Base-by-base conservation (phyloP, 352 stramenopile genomes). In the Pythium guiyangense region DNA sequence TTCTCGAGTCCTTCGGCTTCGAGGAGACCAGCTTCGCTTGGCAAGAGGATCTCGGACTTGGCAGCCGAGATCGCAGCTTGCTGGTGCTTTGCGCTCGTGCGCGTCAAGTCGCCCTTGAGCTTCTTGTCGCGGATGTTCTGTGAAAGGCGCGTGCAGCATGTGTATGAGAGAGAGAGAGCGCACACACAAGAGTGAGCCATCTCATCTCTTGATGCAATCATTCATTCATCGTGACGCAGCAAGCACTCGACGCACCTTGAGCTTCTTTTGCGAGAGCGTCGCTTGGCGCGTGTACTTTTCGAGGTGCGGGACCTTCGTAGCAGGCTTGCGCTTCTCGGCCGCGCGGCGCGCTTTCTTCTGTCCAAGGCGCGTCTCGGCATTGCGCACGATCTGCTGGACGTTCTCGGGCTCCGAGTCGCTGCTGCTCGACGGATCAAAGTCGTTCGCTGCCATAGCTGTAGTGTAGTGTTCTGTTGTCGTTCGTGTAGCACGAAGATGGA, bases 1-100 rank as follows among this genome's bases (percentile, higher is more conserved):
- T 90, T 88, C 67, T 99, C 96, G 63, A 99, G 95, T 20, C 96
- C 95, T 69, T 99, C 97, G 0, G 92, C 74, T 63, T 99, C 96
- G 29, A 99, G 57, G 27, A 85, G 67, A 11, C 93, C 93, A 1
- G 62, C 84, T 53, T 96, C 71, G 43, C 86, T 81, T 9, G 94
- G 88, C 52, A 97, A 69, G 29, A 98, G 61, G 37, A 98, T 87
- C 76, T 98, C 93, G 10, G 86, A 82, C 60, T 90, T 94, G 67
- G 91, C 92, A 2, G 93, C 89, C 17, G 83, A 82, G 54, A 84
- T 74, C 18, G 88, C 88, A 6, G 93, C 91, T 26, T 95, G 71
- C 61, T 90, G 73, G 45, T 92, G 83, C 70, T 96, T 92, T 49
- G 90, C 78, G 62, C 81, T 73, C 43, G 78, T 77, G 43, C 73